Evolutionary conservation across 2,329 filamentous ascomycete species (phyloP).

Genomic region (Colletotrichum plurivorum): DNA sequence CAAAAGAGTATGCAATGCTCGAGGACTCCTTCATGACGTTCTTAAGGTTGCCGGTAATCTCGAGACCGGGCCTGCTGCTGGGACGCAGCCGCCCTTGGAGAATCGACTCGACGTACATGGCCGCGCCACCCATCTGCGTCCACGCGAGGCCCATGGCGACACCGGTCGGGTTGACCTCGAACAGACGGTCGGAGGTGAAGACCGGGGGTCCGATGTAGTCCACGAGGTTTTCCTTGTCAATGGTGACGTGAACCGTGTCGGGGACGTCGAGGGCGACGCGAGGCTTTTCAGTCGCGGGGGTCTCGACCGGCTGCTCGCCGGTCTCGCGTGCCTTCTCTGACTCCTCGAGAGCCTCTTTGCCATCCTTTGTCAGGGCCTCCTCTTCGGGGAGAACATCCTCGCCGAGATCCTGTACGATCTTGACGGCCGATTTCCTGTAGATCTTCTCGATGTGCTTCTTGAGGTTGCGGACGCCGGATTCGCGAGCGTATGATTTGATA

Average conservation of each 20-base stretch:
- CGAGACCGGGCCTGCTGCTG: slow-evolving; percentile 82
- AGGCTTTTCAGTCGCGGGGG: slow-evolving; percentile 67
- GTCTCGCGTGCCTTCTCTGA: slow-evolving; percentile 72
- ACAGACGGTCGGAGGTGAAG: slow-evolving; percentile 95
- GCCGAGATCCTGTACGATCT: slow-evolving; percentile 95
- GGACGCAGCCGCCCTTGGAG: slow-evolving; percentile 85
- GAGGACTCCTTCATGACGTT: slow-evolving; percentile 99
- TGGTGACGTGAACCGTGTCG: slow-evolving; percentile 86
- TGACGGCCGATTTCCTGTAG: slow-evolving; percentile 95
- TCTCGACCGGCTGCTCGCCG: slow-evolving; percentile 45
- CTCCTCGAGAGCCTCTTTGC: slow-evolving; percentile 82
- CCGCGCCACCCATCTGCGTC: slow-evolving; percentile 97
- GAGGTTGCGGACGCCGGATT: slow-evolving; percentile 95
- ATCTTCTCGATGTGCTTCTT: slow-evolving; percentile 99
- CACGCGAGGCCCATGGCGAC: slow-evolving; percentile 98
- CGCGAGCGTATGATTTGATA: slow-evolving; percentile 98
- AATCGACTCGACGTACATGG: slow-evolving; percentile 97
- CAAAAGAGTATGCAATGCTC: slow-evolving; percentile 94
- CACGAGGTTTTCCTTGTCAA: slow-evolving; percentile 90
- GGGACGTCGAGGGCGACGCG: slow-evolving; percentile 86
- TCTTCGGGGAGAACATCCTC: slow-evolving; percentile 86
- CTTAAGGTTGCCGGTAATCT: slow-evolving; percentile 95
- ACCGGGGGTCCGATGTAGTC: slow-evolving; percentile 97
- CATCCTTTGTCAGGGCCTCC: slow-evolving; percentile 86
- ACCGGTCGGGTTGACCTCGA: slow-evolving; percentile 92